Conservation (phyloP, 169 alveolate species). For the Eimeria tenella region DNA sequence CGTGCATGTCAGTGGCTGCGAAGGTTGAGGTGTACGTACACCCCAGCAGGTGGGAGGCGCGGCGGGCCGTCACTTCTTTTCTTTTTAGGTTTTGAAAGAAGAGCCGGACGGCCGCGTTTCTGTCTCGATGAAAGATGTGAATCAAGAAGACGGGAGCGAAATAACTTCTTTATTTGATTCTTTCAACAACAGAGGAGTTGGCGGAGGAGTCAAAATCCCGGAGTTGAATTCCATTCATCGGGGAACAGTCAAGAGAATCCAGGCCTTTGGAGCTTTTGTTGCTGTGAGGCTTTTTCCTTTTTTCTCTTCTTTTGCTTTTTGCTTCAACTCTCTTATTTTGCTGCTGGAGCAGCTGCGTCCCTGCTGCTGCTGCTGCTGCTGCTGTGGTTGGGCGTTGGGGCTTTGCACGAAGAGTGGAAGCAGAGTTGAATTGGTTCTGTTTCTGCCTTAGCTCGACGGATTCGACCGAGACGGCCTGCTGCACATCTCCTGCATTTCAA, state of each 20-base stretch:
- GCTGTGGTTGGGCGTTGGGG: neutral
- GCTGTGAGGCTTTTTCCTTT: neutral
- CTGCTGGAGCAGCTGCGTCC: no score
- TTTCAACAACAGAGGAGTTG: neutral
- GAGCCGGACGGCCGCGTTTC: conserved; percentile 51
- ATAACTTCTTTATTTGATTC: neutral
- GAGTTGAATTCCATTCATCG: conserved; percentile 49
- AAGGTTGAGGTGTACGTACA: no score
- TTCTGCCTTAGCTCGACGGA: conserved; percentile 36
- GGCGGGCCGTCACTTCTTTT: no score
- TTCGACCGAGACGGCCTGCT: conserved; percentile 67
- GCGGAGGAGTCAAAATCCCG: conserved; percentile 9
- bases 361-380: neutral
- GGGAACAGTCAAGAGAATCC: conserved; percentile 58
- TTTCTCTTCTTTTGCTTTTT: neutral
- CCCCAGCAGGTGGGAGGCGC: no score
- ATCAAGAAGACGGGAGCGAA: conserved; percentile 51
- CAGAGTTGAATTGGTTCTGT: no score
- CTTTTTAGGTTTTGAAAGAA: conserved; percentile 39
- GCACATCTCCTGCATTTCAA: conserved; percentile 56
- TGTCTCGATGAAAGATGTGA: conserved; percentile 43
- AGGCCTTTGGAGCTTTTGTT: conserved; percentile 67
- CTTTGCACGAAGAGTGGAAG: no score
- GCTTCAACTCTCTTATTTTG: neutral
- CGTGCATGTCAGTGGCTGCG: no score